Base-by-base conservation (phyloP, 345 rosid genomes). In the Melaleuca quinquenervia region DNA sequence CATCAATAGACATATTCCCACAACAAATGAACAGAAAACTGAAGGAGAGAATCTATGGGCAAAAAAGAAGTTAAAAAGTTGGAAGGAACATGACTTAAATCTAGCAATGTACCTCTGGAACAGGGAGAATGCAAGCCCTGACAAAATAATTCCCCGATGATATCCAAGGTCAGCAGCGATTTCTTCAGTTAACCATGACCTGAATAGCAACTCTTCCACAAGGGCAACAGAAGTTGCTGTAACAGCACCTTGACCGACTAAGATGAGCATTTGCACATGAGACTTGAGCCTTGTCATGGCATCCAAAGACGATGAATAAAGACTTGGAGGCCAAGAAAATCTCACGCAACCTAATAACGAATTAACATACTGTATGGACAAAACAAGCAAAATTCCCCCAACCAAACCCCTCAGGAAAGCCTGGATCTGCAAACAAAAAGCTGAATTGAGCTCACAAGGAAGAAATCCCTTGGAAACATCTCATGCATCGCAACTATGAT, bases 101-200 rank as follows among this genome's bases (percentile, higher is more conserved):
- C 54, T 26, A 84, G 75, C 52, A 70, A 84, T 6, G 82, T 93
- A 97, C 99, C 99, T 92, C 88, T 96, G 98, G 86, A 87, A 85
- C 88, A 96, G 88, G 88, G 98, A 89, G 91, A 92, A 96, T 62
- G 88, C 90, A 84, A 97, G 91, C 86, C 98, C 98, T 5, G 99
- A 93, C 84, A 95, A 87, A 76, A 96, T 92, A 84, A 94, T 89
- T 89, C 95, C 97, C 87, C 45, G 89, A 86, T 93, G 95, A 92
- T 93, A 94, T 85, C 96, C 98, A 87, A 94, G 90, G 86, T 97
- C 98, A 53, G 91, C 56, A 15, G 96, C 92, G 87, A 97, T 94
- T 90, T 97, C 98, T 84, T 92, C 91, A 84, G 95, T 95, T 88
- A 97, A 88, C 98, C 98, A 96, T 53, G 98, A 91, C 86, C 98